Percentiles rank a stretch among this genome's conserved stretches.
Conservation (phyloP, 257 asterid genomes). For the Ophiorrhiza pumila region DNA sequence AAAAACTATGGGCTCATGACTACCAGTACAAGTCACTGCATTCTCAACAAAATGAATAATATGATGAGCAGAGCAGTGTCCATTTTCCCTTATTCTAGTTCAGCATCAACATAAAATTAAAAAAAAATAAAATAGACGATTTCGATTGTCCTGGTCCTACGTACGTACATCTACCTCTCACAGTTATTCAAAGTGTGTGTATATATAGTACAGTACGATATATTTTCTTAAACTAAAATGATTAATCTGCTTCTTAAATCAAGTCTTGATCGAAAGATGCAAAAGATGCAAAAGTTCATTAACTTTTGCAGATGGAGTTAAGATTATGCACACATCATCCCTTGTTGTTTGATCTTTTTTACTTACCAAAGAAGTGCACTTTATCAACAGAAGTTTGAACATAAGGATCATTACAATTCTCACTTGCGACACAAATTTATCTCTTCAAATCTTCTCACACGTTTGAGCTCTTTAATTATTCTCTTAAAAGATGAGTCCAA, state of each 20-base stretch:
- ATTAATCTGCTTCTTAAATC: not conserved
- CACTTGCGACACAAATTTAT: not conserved
- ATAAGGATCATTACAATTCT: constrained; percentile 1
- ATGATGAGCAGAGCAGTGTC: not conserved
- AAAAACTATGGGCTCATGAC: not conserved
- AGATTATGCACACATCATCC: not conserved
- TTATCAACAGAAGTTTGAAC: not conserved
- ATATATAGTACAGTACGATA: too few relatives aligned
- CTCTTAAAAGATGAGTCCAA: constrained; percentile 9
- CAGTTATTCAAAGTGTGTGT: not conserved
- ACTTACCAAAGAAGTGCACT: not conserved
- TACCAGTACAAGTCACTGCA: constrained; percentile 1
- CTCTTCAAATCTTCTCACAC: not conserved
- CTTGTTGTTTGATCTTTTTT: constrained; percentile 11
- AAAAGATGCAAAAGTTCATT: not conserved
- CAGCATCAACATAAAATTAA: too few relatives aligned
- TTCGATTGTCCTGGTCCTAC: not conserved
- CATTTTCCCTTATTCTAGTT: too few relatives aligned
- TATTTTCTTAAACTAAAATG: too few relatives aligned
- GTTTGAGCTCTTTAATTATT: constrained; percentile 2
- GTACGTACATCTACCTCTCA: not conserved
- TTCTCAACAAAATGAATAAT: not conserved
- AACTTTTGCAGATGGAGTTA: not conserved
- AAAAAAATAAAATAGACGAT: not conserved
- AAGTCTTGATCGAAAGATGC: not conserved